Evolutionary conservation across 495 filamentous ascomycete species (phyloP), one percentile per base, ranked within the genome.

Genomic region (Melanomma pulvis-pyrius): DNA sequence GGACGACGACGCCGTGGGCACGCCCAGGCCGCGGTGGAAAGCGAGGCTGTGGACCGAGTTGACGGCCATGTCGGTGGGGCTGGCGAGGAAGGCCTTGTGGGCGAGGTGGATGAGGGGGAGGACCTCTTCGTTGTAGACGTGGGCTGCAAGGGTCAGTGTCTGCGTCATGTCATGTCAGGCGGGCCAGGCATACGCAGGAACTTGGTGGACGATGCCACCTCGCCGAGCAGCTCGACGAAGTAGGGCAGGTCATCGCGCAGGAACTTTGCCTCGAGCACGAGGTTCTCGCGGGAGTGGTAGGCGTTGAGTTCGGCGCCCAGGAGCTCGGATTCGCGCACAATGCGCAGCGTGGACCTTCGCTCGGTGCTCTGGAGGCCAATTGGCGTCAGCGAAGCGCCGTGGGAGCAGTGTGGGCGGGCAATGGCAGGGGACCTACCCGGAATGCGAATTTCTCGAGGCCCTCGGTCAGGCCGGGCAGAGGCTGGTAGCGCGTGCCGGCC

Each of bases 241-340:
- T 98, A 99, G 67, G 94, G 93, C 65, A 99, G 87, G 70, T 99
- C 92, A 74, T 93, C 87, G 75, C 92, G 85, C 61, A 99, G 85
- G 84, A 98, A 98, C 78, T 91, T 96, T 75, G 94, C 90, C 77
- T 90, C 86, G 71, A 98, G 80, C 70, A 98, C 86, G 63, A 99
- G 79, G 71, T 93, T 93, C 81, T 99, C 94, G 73, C 92, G 87
- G 69, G 93, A 90, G 81, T 96, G 91, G 79, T 89, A 88, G 56
- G 94, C 81, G 70, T 80, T 82, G 78, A 97, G 85, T 82, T 92
- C 86, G 71, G 90, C 90, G 69, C 94, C 94, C 68, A 98, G 84
- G 69, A 99, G 88, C 81, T 99, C 94, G 70, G 88, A 82, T 83
- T 99, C 94, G 82, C 94, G 89, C 76, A 86, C 88, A 77, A 99